A percentile compares a stretch with the other conserved stretches of the same genome.
Conservation (phyloP, 176 grass and related monocot species). For the maize (Zea mays) region Zm-B73-REFERENCE-NAM-5.0 NC_050098.1:173887001-173887500, state of each 20-base stretch:
- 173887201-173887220: neutral
- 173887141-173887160: no score
- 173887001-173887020: neutral
- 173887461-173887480: no score
- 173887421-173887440: constrained; percentile 45
- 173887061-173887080: neutral
- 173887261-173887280: constrained; percentile 43
- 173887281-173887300: constrained; percentile 28
- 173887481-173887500: no score
- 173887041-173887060: neutral
- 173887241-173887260: constrained; percentile 10
- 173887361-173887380: neutral
- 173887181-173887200: neutral
- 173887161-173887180: no score
- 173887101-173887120: no score
- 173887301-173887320: neutral
- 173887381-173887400: neutral
- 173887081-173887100: no score
- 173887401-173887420: neutral
- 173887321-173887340: neutral
- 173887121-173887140: no score
- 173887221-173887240: neutral
- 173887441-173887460: neutral
- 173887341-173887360: neutral
- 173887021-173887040: neutral